Base-by-base conservation (phyloP, 805 yeast species). In the Kodamaea restingae region DNA sequence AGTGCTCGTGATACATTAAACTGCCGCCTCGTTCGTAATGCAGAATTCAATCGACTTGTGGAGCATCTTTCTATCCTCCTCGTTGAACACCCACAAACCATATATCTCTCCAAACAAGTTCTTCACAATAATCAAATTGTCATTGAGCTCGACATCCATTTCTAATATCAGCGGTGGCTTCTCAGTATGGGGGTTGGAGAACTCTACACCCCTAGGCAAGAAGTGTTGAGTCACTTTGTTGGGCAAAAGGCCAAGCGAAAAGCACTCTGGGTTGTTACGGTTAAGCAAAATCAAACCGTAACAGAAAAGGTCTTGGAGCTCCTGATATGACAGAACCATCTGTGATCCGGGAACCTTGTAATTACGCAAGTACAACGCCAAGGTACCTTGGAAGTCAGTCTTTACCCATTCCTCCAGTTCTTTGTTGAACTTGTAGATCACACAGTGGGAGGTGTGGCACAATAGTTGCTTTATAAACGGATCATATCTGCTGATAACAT, bases 1-100 rank as follows among this genome's bases (percentile, higher is more conserved):
- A n/a, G n/a, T n/a, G n/a, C n/a, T n/a, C n/a, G n/a, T 20, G 5
- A 27, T 14, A 12, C 31, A 17, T 31, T 30, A 37, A 2, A 37
- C 30, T 6, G 34, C 29, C 10, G 57, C 39, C 30, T 65, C 67
- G 31, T 56, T 63, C 32, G 58, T 61, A 42, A 69, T 54, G 44
- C 73, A 67, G 42, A 59, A 67, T 34, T 64, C 64, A 9, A 69
- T 49, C 33, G 64, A 56, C 50, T 79, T 76, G 49, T 65, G 75
- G 30, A 84, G 63, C 48, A 76, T 75, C 32, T 71, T 72, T 56
- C 91, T 68, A 51, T 84, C 90, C 6, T 71, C 76, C 32, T 73
- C 80, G 40, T 83, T 78, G 53, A 81, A 85, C 15, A 84, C 71
- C 93, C 93, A 85, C 35, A 85, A 63, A 1, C 95, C 95, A 56